A percentile compares a stretch with the other conserved stretches of the same genome.
phyloP scores from a whole-genome alignment of 352 stramenopile species.

The Globisporangium lucens region DNA sequence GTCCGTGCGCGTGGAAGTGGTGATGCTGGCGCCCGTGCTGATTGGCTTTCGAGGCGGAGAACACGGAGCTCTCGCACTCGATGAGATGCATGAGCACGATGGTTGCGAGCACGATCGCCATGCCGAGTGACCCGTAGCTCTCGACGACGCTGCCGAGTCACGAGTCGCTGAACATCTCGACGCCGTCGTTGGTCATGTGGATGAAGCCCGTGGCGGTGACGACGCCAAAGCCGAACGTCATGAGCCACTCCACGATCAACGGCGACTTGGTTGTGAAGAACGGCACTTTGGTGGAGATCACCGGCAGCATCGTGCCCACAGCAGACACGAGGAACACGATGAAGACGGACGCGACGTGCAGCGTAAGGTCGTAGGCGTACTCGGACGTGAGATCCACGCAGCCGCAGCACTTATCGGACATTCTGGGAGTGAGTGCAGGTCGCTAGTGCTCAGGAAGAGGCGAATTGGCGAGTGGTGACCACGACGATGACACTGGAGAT shows the following conservation, averaged over 20 bases:
- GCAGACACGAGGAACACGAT: constrained; percentile 54
- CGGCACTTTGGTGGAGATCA: constrained; percentile 38
- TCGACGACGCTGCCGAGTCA: constrained; percentile 50
- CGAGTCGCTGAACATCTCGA: constrained; percentile 54
- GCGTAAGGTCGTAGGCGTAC: constrained; percentile 41
- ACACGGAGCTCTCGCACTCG: constrained; percentile 60
- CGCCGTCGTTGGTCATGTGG: constrained; percentile 66
- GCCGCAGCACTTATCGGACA: constrained; percentile 40
- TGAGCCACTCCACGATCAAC: constrained; percentile 47
- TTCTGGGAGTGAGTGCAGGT: constrained; percentile 11
- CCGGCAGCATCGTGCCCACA: constrained; percentile 38
- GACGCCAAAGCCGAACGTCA: constrained; percentile 61
- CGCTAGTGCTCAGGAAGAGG: background rate
- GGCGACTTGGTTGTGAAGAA: constrained; percentile 29
- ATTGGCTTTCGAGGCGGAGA: constrained; percentile 31
- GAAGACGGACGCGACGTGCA: constrained; percentile 53
- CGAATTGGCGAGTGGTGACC: background rate
- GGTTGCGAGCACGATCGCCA: constrained; percentile 57
- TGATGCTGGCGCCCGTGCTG: constrained; percentile 16
- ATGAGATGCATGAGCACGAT: constrained; percentile 62
- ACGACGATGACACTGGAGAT: background rate
- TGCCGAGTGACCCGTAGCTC: constrained; percentile 47
- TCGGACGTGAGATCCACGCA: constrained; percentile 30
- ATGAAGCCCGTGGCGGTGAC: constrained; percentile 68
- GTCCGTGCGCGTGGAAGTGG: constrained; percentile 17